Conservation (phyloP, 768 basidiomycete genomes). For the Mycena galericulata region DNA sequence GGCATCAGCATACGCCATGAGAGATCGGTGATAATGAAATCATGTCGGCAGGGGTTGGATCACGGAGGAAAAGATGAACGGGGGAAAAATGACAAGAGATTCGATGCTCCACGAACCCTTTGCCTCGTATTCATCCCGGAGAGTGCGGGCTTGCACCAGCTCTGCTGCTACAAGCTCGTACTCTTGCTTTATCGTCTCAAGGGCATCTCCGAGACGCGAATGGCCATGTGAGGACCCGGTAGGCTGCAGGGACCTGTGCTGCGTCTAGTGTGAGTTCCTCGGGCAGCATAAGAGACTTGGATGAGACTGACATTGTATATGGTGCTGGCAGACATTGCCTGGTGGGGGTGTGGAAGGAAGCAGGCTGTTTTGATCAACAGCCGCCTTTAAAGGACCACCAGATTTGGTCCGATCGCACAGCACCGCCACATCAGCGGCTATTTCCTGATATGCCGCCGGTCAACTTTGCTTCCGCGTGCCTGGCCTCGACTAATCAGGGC, state of each 20-base stretch:
- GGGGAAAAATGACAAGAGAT: background rate
- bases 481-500: too few relatives aligned
- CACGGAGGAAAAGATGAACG: background rate
- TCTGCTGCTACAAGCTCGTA: conserved; percentile 83
- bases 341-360: conserved; percentile 11
- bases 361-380: conserved; percentile 14
- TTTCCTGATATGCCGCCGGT: background rate
- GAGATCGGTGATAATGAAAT: too few relatives aligned
- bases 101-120: conserved; percentile 72
- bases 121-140: conserved; percentile 90
- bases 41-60: conserved; percentile 14
- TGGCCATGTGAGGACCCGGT: conserved; percentile 54
- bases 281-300: background rate
- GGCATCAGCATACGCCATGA: too few relatives aligned
- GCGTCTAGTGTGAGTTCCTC: conserved; percentile 17
- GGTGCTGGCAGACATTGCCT: conserved; percentile 6
- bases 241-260: conserved; percentile 69
- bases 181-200: conserved; percentile 87
- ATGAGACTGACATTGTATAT: conserved; percentile 26
- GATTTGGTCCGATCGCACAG: background rate
- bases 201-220: conserved; percentile 76
- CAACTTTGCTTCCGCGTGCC: conserved; percentile 12
- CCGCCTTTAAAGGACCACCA: background rate
- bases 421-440: conserved; percentile 4
- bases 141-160: conserved; percentile 71